phyloP scores from a whole-genome alignment of 257 asterid species.

The Lycium barbarum region DNA sequence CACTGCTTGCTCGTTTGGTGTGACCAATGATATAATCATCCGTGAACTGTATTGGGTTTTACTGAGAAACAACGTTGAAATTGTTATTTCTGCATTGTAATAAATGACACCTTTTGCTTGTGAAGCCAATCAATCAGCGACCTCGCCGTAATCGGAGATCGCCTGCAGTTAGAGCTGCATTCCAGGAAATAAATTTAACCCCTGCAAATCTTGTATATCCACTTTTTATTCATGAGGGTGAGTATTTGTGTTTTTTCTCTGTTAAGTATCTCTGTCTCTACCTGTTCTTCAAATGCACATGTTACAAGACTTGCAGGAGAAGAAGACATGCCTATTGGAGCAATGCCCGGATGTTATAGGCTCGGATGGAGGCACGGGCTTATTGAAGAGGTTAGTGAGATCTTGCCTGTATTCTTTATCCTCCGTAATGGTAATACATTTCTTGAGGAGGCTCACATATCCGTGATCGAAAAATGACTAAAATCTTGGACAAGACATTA shows the following conservation, averaged over 20 bases:
- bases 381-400: slow-evolving; percentile 77
- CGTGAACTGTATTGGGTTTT: too few species aligned
- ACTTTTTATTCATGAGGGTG: slow-evolving; percentile 96
- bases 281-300: too few species aligned
- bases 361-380: slow-evolving; percentile 99
- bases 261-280: neutral
- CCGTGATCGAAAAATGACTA: too few species aligned
- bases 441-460: too few species aligned
- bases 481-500: too few species aligned
- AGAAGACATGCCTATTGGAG: slow-evolving; percentile 96
- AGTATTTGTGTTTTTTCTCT: slow-evolving; percentile 9
- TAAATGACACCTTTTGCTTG: too few species aligned
- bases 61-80: too few species aligned
- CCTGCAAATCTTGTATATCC: slow-evolving; percentile 97
- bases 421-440: slow-evolving; percentile 15
- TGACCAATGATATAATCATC: too few species aligned
- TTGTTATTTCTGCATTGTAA: too few species aligned
- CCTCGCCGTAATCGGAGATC: slow-evolving; percentile 84
- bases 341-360: slow-evolving; percentile 99
- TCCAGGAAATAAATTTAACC: slow-evolving; percentile 68
- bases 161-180: too few species aligned
- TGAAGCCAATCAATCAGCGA: slow-evolving; percentile 60
- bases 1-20: too few species aligned
- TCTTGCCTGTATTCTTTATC: slow-evolving; percentile 29
- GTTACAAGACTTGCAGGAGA: slow-evolving; percentile 61